Evolutionary conservation across 139 green algal species (phyloP).

Genomic region (Chlorella vulgaris): DNA sequence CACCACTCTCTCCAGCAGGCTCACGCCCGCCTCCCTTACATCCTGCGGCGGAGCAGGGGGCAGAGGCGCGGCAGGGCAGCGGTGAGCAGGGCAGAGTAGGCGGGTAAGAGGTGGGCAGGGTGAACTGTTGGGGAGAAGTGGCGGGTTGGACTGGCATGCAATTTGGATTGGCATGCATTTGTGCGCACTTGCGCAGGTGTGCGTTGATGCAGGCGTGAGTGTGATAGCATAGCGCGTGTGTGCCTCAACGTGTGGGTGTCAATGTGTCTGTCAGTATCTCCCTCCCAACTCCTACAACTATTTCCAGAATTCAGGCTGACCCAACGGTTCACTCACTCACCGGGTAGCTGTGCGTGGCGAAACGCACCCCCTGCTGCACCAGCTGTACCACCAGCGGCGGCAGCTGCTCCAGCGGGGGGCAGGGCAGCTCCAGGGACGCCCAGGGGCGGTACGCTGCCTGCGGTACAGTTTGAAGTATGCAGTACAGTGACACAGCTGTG

Average conservation of each 20-base stretch:
- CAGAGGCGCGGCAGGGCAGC: not conserved
- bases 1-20: slow-evolving; percentile 44
- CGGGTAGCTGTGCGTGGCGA: slow-evolving; percentile 51
- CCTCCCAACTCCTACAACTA: too few species aligned
- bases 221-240: too few species aligned
- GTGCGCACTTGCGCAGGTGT: too few species aligned
- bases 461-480: not conserved
- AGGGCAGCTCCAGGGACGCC: slow-evolving; percentile 28
- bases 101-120: too few species aligned
- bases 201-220: too few species aligned
- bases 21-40: slow-evolving; percentile 8
- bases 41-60: slow-evolving; percentile 1
- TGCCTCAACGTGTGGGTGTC: too few species aligned
- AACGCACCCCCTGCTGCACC: slow-evolving; percentile 38
- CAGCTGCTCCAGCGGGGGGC: slow-evolving; percentile 29
- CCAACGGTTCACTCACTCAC: not conserved
- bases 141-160: too few species aligned
- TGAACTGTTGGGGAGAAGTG: too few species aligned
- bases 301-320: too few species aligned
- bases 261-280: not conserved
- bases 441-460: slow-evolving; percentile 50
- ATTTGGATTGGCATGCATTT: too few species aligned
- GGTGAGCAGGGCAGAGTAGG: not conserved
- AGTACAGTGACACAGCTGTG: not conserved
- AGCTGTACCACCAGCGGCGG: slow-evolving; percentile 46